Conservation (phyloP, 805 yeast species). For the Clavispora phyllophila region DNA sequence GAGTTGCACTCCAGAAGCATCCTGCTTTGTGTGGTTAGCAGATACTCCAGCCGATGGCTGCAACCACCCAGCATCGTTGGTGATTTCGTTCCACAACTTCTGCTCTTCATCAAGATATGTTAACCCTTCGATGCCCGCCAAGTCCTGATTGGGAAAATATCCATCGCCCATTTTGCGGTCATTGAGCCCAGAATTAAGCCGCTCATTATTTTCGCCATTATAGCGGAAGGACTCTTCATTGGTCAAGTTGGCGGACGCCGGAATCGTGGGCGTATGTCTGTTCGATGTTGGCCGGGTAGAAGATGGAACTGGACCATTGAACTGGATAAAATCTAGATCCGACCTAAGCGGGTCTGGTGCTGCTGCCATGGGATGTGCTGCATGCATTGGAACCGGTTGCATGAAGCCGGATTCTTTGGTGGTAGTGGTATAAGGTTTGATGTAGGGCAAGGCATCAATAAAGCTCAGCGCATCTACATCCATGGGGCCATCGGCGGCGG, state of each 20-base stretch:
- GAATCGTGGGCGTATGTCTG: constrained; percentile 16
- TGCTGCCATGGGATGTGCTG: constrained; percentile 2
- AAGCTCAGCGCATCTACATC: constrained; percentile 6
- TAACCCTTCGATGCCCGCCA: constrained; percentile 40
- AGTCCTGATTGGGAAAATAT: constrained; percentile 31
- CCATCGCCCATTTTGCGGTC: constrained; percentile 16
- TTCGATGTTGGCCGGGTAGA: constrained; percentile 15
- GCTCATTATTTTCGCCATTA: not conserved
- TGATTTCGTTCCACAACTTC: constrained; percentile 70
- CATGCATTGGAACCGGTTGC: constrained; percentile 10
- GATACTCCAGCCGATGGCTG: constrained; percentile 15
- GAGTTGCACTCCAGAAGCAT: not conserved
- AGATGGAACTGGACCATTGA: constrained; percentile 17
- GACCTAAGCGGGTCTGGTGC: constrained; percentile 16
- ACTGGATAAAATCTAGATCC: constrained; percentile 23
- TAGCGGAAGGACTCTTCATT: constrained; percentile 11
- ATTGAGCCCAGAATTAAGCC: constrained; percentile 1
- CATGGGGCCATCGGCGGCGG: constrained; percentile 5
- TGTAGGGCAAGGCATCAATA: not conserved
- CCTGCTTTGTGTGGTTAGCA: not conserved
- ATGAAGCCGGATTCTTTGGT: not conserved
- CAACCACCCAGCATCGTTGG: constrained; percentile 75
- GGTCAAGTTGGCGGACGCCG: constrained; percentile 16
- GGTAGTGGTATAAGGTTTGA: not conserved
- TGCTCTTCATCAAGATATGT: constrained; percentile 40